These are phyloP conservation scores for Sporothrix humicola DNA, from an alignment of 2,329 filamentous ascomycete genomes.

Conservation along the genomic window DNA sequence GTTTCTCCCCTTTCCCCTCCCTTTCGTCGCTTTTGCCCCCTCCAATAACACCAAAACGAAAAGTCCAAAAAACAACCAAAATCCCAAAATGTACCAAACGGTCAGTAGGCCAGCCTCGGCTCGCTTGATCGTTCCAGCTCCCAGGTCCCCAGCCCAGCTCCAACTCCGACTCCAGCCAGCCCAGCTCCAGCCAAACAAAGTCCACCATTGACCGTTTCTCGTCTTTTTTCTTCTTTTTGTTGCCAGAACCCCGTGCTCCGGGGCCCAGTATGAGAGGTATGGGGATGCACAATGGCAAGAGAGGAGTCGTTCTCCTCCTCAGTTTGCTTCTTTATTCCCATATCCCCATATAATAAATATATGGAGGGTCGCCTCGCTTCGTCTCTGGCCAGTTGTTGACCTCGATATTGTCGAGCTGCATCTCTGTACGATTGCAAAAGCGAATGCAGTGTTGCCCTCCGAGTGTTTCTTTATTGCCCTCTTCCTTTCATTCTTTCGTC, in stretches of 20 bases:
- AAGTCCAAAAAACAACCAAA: no score
- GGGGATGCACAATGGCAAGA: slow-evolving; percentile 10
- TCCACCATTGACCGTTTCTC: neutral
- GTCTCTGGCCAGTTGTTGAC: neutral
- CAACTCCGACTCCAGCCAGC: neutral
- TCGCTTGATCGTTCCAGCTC: neutral
- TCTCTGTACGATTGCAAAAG: neutral
- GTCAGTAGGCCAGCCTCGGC: slow-evolving; percentile 18
- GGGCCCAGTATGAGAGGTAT: neutral
- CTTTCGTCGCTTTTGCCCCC: neutral
- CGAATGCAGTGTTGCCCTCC: neutral
- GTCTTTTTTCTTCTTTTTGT: neutral
- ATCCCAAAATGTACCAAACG: neutral
- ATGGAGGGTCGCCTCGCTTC: neutral
- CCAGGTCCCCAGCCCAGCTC: neutral
- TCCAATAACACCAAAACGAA: no score
- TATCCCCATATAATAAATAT: neutral
- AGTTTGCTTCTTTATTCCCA: no score
- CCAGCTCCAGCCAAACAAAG: no score
- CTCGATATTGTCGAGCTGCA: neutral
- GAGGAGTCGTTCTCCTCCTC: neutral
- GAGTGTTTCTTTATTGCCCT: neutral
- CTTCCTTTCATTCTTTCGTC: neutral
- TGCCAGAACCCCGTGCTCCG: neutral
- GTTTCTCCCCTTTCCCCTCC: neutral